Evolutionary conservation across 2,329 filamentous ascomycete genomes (phyloP).

Genomic region (Teratosphaeria gauchensis): DNA sequence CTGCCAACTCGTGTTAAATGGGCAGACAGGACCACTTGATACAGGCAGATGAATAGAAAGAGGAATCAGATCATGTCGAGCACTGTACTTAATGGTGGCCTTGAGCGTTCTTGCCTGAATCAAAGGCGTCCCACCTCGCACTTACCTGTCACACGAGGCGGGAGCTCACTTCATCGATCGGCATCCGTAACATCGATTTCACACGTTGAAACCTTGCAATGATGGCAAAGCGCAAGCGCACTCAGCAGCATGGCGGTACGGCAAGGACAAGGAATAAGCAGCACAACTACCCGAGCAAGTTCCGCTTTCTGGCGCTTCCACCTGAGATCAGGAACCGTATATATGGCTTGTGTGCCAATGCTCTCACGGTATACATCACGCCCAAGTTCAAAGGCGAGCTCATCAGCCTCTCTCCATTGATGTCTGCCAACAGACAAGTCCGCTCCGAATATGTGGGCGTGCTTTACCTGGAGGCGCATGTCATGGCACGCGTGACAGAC

Average conservation of each 20-base stretch:
- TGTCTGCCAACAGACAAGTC: not conserved
- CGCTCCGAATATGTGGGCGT: not conserved
- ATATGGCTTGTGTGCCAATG: not conserved
- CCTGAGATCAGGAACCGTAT: not conserved
- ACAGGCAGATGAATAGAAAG: too few relatives aligned
- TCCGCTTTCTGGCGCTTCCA: not conserved
- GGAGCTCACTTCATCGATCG: too few relatives aligned
- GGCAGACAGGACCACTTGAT: too few relatives aligned
- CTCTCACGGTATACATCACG: not conserved
- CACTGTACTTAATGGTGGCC: too few relatives aligned
- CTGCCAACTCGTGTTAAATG: too few relatives aligned
- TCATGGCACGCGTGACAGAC: not conserved
- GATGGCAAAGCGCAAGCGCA: not conserved
- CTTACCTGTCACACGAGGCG: too few relatives aligned
- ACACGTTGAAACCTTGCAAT: not conserved
- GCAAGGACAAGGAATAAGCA: not conserved
- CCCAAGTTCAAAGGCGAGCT: not conserved
- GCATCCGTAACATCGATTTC: too few relatives aligned
- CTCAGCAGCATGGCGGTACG: not conserved
- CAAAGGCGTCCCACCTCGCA: too few relatives aligned
- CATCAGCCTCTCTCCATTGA: not conserved
- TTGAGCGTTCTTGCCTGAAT: too few relatives aligned
- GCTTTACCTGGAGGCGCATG: not conserved
- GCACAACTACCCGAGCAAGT: not conserved
- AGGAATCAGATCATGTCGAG: too few relatives aligned